Conservation (phyloP, 1,139 yeast species). For the Geotrichum siamense region DNA sequence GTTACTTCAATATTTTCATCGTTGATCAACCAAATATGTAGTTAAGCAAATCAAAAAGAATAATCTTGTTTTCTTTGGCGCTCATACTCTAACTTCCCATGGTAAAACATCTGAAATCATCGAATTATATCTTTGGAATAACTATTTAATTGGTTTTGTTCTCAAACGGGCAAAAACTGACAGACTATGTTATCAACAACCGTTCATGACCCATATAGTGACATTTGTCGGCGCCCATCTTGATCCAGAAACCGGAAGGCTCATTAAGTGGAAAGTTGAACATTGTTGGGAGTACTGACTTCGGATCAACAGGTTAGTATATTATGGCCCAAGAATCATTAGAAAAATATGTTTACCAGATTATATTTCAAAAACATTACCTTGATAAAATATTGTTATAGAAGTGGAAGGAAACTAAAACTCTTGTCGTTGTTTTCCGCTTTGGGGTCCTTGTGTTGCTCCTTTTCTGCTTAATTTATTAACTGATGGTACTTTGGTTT, state of each 20-base stretch:
- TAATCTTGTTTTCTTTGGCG: conserved; percentile 77
- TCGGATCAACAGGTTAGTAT: conserved; percentile 68
- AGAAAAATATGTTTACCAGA: conserved; percentile 75
- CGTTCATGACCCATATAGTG: conserved; percentile 86
- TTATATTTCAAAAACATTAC: conserved; percentile 48
- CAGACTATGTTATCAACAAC: conserved; percentile 49
- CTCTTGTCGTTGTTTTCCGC: conserved; percentile 45
- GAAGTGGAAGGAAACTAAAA: conserved; percentile 32
- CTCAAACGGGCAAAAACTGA: conserved; percentile 52
- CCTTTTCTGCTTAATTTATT: conserved; percentile 48
- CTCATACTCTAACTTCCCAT: conserved; percentile 70
- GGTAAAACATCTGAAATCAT: conserved; percentile 57
- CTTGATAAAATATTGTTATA: conserved; percentile 40
- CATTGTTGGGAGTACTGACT: conserved; percentile 76
- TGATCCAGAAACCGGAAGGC: conserved; percentile 44
- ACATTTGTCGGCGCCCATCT: conserved; percentile 65
- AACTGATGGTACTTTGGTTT: too few species aligned
- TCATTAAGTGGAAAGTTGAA: conserved; percentile 74
- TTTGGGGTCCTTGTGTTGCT: conserved; percentile 87
- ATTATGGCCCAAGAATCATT: conserved; percentile 80
- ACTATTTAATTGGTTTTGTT: conserved; percentile 54
- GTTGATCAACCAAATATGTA: conserved; percentile 53
- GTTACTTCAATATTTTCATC: conserved; percentile 60
- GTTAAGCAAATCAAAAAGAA: conserved; percentile 60
- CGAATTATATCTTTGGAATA: conserved; percentile 64